Percentiles rank a stretch among this genome's conserved stretches.
phyloP scores from a whole-genome alignment of 805 yeast species.

The Candida berthetii region DNA sequence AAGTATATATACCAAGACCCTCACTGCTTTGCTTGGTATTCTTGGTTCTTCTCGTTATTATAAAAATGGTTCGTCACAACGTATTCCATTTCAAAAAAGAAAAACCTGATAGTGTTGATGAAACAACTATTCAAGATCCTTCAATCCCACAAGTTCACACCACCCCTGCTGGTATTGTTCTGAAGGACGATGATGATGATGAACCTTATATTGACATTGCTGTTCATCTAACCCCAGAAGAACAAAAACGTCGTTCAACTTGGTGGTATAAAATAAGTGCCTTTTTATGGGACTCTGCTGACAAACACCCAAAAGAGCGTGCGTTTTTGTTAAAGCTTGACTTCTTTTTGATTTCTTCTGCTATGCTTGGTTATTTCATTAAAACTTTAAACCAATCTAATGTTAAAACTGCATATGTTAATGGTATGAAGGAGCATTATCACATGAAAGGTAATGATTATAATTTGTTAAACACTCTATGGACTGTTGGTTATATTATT shows the following conservation, averaged over 20 bases:
- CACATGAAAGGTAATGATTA: conserved; percentile 31
- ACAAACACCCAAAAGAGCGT: conserved; percentile 27
- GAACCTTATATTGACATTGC: neutral
- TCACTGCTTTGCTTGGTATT: too few relatives aligned
- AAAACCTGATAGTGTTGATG: too few relatives aligned
- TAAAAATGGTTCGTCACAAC: too few relatives aligned
- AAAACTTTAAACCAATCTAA: conserved; percentile 34
- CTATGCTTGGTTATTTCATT: conserved; percentile 36
- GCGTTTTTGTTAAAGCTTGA: conserved; percentile 24
- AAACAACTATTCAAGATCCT: too few relatives aligned
- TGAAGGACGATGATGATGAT: neutral
- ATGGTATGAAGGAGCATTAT: conserved; percentile 36
- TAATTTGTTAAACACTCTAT: conserved; percentile 33
- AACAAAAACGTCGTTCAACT: neutral
- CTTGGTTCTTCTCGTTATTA: too few relatives aligned
- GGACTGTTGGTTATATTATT: conserved; percentile 41
- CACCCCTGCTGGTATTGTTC: too few relatives aligned
- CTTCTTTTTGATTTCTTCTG: conserved; percentile 28
- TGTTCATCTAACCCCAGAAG: neutral
- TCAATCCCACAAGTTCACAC: too few relatives aligned
- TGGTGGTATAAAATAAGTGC: neutral
- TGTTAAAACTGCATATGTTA: conserved; percentile 35
- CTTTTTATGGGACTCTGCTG: conserved; percentile 18
- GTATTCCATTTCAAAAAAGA: neutral
- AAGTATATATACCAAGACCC: too few relatives aligned